Percentiles rank a stretch among this genome's conserved stretches.
These are phyloP conservation scores for Phytophthora cryptogea DNA, from an alignment of 352 stramenopile species.

Conservation along the genomic window DNA sequence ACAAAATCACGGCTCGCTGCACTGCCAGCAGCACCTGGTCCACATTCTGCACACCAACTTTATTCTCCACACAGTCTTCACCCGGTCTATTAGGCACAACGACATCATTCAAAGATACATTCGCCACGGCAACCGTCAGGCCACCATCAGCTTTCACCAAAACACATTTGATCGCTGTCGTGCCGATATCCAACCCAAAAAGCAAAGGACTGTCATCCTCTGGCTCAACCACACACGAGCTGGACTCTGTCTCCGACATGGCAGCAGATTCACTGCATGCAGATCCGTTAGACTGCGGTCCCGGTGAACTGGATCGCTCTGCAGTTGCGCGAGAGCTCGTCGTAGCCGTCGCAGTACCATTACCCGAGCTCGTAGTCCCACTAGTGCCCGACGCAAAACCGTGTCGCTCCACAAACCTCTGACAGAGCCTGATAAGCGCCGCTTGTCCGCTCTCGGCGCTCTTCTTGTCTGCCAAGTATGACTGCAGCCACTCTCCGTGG, in stretches of 20 bases:
- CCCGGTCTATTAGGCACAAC: conserved; percentile 7
- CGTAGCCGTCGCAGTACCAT: conserved; percentile 3
- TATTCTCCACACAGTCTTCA: conserved; percentile 19
- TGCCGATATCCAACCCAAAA: conserved; percentile 78
- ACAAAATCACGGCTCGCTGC: conserved; percentile 31
- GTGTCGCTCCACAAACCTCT: conserved; percentile 44
- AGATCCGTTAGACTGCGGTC: background rate
- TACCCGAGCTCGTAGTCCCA: background rate
- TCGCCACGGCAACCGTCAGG: conserved; percentile 39
- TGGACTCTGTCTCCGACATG: background rate
- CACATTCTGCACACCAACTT: conserved; percentile 48
- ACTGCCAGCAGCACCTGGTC: conserved; percentile 55
- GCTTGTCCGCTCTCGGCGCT: conserved; percentile 49
- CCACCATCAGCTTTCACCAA: conserved; percentile 41
- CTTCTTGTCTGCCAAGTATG: conserved; percentile 46
- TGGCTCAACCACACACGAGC: conserved; percentile 7
- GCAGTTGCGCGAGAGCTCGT: background rate
- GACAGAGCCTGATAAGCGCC: conserved; percentile 41
- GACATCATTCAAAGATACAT: conserved; percentile 46
- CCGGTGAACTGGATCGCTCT: background rate
- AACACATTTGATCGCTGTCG: conserved; percentile 78
- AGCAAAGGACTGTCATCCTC: conserved; percentile 34
- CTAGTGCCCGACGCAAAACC: conserved; percentile 22
- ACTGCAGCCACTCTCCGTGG: conserved; percentile 39
- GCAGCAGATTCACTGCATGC: background rate